These are phyloP conservation scores for Akebia trifoliata DNA, from an alignment of 164 flowering plant genomes.

Conservation along the genomic window DNA sequence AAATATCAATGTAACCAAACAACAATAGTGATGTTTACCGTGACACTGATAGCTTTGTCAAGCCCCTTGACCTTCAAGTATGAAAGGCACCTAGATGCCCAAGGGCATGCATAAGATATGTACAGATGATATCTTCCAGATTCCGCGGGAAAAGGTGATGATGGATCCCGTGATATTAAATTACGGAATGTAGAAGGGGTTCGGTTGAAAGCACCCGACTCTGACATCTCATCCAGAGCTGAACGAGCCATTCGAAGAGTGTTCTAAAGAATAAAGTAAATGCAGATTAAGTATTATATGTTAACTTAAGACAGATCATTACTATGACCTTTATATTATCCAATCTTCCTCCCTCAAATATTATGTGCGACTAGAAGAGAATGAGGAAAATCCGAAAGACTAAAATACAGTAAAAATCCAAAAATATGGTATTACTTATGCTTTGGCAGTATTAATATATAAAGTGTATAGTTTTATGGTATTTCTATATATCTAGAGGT, in stretches of 20 bases:
- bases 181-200: conserved; percentile 82
- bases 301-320: background rate
- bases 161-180: conserved; percentile 55
- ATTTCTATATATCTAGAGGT: too few species aligned
- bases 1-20: background rate
- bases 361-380: too few species aligned
- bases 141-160: conserved; percentile 70
- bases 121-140: conserved; percentile 91
- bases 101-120: conserved; percentile 93
- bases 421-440: too few species aligned
- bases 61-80: conserved; percentile 83
- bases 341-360: too few species aligned
- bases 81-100: conserved; percentile 97
- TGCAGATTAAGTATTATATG: background rate
- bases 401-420: too few species aligned
- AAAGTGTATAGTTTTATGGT: too few species aligned
- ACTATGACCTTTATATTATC: too few species aligned
- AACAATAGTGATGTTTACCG: conserved; percentile 37
- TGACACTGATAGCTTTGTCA: conserved; percentile 68
- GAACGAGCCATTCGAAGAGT: conserved; percentile 68
- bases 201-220: conserved; percentile 75
- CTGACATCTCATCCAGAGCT: conserved; percentile 70
- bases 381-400: too few species aligned
- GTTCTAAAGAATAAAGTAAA: conserved; percentile 26
- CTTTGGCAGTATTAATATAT: too few species aligned